Base-by-base conservation (phyloP, 1,284 basidiomycete genomes). In the Trametes pubescens region DNA sequence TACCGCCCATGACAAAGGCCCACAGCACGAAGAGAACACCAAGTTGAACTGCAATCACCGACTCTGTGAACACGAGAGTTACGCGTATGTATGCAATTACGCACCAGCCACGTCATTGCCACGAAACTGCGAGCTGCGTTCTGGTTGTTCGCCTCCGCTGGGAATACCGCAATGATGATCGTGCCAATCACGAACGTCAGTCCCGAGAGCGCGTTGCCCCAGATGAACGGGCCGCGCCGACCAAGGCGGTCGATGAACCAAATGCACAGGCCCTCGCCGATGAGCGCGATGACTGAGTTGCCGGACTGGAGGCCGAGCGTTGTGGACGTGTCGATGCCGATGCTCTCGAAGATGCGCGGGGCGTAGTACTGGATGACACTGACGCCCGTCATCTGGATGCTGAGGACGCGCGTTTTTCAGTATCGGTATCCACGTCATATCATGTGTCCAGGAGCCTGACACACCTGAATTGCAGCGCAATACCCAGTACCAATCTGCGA, bases 181-280 rank as follows among this genome's bases (percentile, higher is more conserved):
- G 84, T 77, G 2, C 83, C 84, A 47, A 85, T 80, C 32, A 83
- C 81, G 58, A 86, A 87, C 0, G 82, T 82, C 6, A 84, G 66
- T n/a, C 84, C 83, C 7, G 83, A 82, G 2, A 79, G 77, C 18
- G 84, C 71, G 65, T 89, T 89, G 4, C 84, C 85, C 56, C 80
- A 74, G 61, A 89, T 84, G 65, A 89, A 75, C 1, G 86, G 86
- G 57, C 73, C 68, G 56, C 86, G 77, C 22, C 87, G 77, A 14
- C 87, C 86, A 2, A 84, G 80, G 51, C 78, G 79, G 72, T 89
- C 87, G 51, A 89, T 79, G 78, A 83, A 86, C 49, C 86, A 72
- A 29, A 88, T 77, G 70, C 86, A 88, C 48, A 81, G 78, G 1
- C 78, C 81, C 67, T 88, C 83, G 8, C 85, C 87, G 53, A 86